Base-by-base conservation (phyloP, 208 protist species). In the Angomonas desouzai region DNA sequence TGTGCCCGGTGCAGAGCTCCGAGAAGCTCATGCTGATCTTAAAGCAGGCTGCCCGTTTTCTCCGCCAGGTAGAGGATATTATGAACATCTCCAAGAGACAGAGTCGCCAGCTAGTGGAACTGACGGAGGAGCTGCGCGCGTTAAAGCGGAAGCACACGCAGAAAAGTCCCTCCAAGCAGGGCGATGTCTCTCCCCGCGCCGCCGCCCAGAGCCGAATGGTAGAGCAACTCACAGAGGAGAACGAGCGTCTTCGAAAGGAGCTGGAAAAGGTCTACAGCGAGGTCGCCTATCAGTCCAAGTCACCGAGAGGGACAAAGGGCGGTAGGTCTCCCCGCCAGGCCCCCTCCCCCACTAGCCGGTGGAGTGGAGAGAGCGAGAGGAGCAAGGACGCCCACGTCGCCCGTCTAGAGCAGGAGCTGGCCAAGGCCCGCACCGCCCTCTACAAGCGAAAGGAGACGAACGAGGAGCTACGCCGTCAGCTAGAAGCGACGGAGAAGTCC, bases 331-430 rank as follows among this genome's bases (percentile, higher is more conserved):
- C 55, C 30, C 55, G 55, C 30, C 2, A 60, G 32, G 30, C 55
- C 55, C 25, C 55, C 30, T n/a, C 55, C 30, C 33, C 55, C 29
- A 53, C 20, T 27, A 9, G 18, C 7, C 47, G 30, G n/a, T 27
- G 28, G 30, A 32, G 29, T 16, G 56, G 40, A 22, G 34, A 30
- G 22, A 56, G 40, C 7, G 68, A 76, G 32, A 33, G 65, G 55
- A 43, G 45, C 16, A 74, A 79, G 58, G 76, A 89, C 34, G 55
- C 55, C 20, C 71, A 74, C 28, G 64, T 89, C 28, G 70, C 61
- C 0, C 60, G 66, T 29, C 48, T 93, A 47, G 70, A 93, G 33
- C 83, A 89, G 62, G 77, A 85, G 65, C 72, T 93, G 23, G 76
- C 83, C 55, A 87, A 81, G 47, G 60, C 76, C 25, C 83, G 87